These are phyloP conservation scores for Pyrus betulifolia DNA, from an alignment of 306 rosid species.

Conservation along the genomic window DNA sequence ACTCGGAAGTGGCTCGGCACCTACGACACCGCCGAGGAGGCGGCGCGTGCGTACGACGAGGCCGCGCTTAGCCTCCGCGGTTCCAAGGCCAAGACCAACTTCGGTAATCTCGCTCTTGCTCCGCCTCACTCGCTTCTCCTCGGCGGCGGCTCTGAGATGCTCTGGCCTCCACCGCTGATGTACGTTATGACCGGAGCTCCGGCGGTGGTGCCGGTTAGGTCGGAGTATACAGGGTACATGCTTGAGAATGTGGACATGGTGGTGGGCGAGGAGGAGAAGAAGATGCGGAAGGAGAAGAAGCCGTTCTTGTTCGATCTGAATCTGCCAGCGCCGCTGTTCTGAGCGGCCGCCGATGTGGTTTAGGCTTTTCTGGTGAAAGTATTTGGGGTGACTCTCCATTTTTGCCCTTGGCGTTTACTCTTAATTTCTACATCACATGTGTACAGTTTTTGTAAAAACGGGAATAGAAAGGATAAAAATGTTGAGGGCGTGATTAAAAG, in stretches of 20 bases:
- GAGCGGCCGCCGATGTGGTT: constrained; percentile 1
- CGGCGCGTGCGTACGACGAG: constrained; percentile 60
- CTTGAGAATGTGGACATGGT: constrained; percentile 41
- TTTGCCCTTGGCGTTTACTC: constrained; percentile 2
- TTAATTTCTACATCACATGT: background rate
- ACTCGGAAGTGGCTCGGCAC: constrained; percentile 74
- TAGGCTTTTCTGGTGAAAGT: background rate
- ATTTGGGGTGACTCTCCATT: background rate
- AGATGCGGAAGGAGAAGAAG: constrained; percentile 24
- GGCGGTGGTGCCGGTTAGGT: constrained; percentile 25
- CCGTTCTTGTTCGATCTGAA: constrained; percentile 56
- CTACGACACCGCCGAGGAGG: constrained; percentile 63
- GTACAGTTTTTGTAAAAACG: constrained; percentile 19
- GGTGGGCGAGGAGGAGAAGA: constrained; percentile 27
- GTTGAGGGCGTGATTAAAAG: background rate
- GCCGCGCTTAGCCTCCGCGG: constrained; percentile 61
- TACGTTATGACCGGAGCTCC: background rate
- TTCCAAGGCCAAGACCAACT: constrained; percentile 59
- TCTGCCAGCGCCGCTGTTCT: constrained; percentile 49
- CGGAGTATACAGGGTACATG: constrained; percentile 51
- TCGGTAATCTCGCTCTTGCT: background rate
- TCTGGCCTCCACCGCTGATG: constrained; percentile 25
- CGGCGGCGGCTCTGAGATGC: background rate
- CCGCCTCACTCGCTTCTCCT: background rate
- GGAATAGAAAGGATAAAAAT: background rate